Percentiles rank a stretch among this genome's conserved stretches.
Evolutionary conservation across 1,284 basidiomycete species (phyloP).

Genomic region (Fomes fomentarius): DNA sequence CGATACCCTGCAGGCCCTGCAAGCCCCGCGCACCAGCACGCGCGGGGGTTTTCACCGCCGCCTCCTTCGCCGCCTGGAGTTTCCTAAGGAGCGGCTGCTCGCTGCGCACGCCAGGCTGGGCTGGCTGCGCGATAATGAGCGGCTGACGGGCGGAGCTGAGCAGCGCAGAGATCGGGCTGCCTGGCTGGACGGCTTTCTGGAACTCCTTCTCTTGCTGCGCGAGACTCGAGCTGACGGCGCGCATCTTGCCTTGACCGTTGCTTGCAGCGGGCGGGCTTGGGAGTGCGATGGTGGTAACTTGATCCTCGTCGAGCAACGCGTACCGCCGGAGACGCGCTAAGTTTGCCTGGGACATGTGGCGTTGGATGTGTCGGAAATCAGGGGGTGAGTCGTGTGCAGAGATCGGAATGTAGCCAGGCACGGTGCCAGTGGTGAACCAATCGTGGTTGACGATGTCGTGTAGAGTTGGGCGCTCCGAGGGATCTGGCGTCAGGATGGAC

Average conservation of each 20-base stretch:
- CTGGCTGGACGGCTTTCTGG: conserved; percentile 93
- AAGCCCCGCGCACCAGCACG: conserved; percentile 39
- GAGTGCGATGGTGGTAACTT: conserved; percentile 44
- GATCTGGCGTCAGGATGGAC: conserved; percentile 85
- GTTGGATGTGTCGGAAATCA: conserved; percentile 72
- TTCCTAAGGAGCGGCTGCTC: conserved; percentile 65
- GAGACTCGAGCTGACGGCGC: conserved; percentile 60
- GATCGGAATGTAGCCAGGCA: conserved; percentile 81
- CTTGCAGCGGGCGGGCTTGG: conserved; percentile 35
- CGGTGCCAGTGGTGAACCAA: conserved; percentile 85
- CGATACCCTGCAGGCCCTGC: conserved; percentile 54
- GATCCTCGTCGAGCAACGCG: conserved; percentile 65
- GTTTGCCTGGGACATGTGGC: conserved; percentile 68
- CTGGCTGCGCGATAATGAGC: conserved; percentile 67
- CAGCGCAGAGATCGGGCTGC: conserved; percentile 91
- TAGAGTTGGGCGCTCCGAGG: conserved; percentile 80
- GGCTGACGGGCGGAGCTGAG: conserved; percentile 90
- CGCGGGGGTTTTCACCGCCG: conserved; percentile 41
- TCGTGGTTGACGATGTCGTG: conserved; percentile 85
- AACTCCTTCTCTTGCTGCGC: conserved; percentile 95
- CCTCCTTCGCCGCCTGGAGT: conserved; percentile 49
- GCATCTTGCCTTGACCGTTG: conserved; percentile 32
- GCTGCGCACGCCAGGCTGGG: conserved; percentile 31
- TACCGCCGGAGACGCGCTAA: conserved; percentile 65
- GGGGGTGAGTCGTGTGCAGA: conserved; percentile 78